Conservation (phyloP, 768 basidiomycete species). For the Cystobasidium onofrii region DNA sequence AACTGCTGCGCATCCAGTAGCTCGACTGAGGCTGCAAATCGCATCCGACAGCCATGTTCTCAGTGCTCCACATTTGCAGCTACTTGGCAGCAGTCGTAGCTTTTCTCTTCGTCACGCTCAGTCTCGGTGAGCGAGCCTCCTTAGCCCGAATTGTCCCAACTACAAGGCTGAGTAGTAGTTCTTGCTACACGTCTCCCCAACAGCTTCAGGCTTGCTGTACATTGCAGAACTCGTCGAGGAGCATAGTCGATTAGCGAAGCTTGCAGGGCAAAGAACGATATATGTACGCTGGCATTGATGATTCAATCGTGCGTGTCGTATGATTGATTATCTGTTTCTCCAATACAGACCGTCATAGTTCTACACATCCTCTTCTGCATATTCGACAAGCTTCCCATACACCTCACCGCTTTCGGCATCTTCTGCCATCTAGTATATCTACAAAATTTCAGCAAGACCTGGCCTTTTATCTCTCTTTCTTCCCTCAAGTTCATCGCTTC, state of each 20-base stretch:
- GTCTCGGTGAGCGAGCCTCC: slow-evolving; percentile 17
- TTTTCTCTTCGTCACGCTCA: slow-evolving; percentile 35
- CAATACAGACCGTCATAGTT: slow-evolving; percentile 53
- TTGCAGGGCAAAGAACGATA: slow-evolving; percentile 67
- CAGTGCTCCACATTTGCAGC: slow-evolving; percentile 26
- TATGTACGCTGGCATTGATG: no score
- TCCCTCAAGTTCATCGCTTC: slow-evolving; percentile 77
- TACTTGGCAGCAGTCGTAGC: slow-evolving; percentile 32
- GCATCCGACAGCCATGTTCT: slow-evolving; percentile 2
- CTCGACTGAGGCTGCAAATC: background rate
- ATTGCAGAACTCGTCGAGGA: slow-evolving; percentile 36
- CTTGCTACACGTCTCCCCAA: background rate
- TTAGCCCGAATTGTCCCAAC: background rate
- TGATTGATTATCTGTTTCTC: no score
- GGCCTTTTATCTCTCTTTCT: slow-evolving; percentile 88
- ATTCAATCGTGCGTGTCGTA: no score
- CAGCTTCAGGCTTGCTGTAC: slow-evolving; percentile 30
- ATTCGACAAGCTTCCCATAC: slow-evolving; percentile 68
- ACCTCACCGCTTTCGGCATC: slow-evolving; percentile 68
- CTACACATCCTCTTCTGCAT: slow-evolving; percentile 70
- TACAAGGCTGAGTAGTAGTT: background rate
- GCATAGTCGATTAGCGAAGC: slow-evolving; percentile 63
- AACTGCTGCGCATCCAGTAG: background rate
- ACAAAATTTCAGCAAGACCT: slow-evolving; percentile 73
- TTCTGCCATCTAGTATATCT: slow-evolving; percentile 71